Conservation (phyloP, 139 green algal genomes). For the Picocystis salinarum region DNA sequence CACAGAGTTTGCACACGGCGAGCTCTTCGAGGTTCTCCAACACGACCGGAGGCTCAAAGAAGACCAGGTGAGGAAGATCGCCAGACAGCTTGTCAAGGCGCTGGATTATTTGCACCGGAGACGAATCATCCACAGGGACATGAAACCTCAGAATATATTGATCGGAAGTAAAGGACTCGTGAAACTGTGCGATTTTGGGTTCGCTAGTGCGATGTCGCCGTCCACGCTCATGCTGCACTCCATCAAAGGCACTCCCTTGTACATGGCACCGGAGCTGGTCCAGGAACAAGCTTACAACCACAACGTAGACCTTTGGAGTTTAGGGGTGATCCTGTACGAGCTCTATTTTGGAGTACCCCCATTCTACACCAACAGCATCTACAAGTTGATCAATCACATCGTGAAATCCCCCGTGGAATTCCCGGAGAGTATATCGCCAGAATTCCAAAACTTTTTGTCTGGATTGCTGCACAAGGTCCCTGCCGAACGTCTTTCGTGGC, state of each 20-base stretch:
- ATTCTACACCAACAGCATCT: slow-evolving; percentile 98
- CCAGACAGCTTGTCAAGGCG: slow-evolving; percentile 74
- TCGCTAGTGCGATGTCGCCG: slow-evolving; percentile 66
- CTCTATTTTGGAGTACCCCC: slow-evolving; percentile 85
- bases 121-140: slow-evolving; percentile 80
- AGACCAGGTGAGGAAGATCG: slow-evolving; percentile 55
- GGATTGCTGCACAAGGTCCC: slow-evolving; percentile 90
- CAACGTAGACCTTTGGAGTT: slow-evolving; percentile 85
- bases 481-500: slow-evolving; percentile 61
- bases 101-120: slow-evolving; percentile 48
- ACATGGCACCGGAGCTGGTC: slow-evolving; percentile 97
- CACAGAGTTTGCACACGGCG: slow-evolving; percentile 38
- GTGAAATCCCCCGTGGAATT: slow-evolving; percentile 69
- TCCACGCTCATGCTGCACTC: slow-evolving; percentile 83
- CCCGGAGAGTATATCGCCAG: slow-evolving; percentile 56
- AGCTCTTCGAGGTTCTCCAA: slow-evolving; percentile 96
- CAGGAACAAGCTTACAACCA: slow-evolving; percentile 85
- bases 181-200: slow-evolving; percentile 86
- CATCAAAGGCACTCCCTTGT: slow-evolving; percentile 95
- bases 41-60: slow-evolving; percentile 75
- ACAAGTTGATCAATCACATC: slow-evolving; percentile 84
- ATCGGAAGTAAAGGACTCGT: slow-evolving; percentile 38
- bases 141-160: slow-evolving; percentile 87
- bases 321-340: slow-evolving; percentile 98
- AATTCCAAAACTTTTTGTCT: slow-evolving; percentile 85